Evolutionary conservation across 805 yeast genomes (phyloP).

Genomic region (Cyberlindnera nakhonratchasimensis): DNA sequence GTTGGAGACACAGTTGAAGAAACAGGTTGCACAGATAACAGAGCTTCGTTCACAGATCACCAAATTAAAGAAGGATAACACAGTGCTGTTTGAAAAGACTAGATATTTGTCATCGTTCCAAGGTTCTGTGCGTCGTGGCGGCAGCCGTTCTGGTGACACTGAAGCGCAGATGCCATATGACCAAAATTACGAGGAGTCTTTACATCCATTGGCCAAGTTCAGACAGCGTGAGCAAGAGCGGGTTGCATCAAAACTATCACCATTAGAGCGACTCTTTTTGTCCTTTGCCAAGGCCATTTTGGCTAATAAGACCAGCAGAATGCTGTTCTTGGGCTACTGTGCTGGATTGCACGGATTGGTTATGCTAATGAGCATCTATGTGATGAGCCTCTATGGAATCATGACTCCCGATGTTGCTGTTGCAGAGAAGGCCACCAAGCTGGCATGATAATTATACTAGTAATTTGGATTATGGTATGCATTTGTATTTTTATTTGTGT

Average conservation of each 20-base stretch:
- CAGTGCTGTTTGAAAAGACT: slow-evolving; percentile 74
- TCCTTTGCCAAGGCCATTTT: slow-evolving; percentile 71
- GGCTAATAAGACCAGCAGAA: slow-evolving; percentile 68
- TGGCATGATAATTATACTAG: not conserved
- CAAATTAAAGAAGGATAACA: slow-evolving; percentile 67
- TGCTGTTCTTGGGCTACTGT: slow-evolving; percentile 71
- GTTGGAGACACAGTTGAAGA: slow-evolving; percentile 76
- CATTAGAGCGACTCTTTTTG: slow-evolving; percentile 74
- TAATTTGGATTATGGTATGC: not conserved
- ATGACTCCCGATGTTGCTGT: slow-evolving; percentile 13
- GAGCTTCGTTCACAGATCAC: slow-evolving; percentile 65
- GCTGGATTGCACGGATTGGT: slow-evolving; percentile 70
- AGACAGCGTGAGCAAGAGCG: slow-evolving; percentile 75
- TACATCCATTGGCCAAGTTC: slow-evolving; percentile 83
- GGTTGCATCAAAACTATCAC: slow-evolving; percentile 65
- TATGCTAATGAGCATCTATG: slow-evolving; percentile 56
- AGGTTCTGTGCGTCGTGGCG: slow-evolving; percentile 19
- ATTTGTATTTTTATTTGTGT: not conserved
- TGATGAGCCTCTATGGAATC: slow-evolving; percentile 42
- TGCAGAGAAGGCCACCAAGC: slow-evolving; percentile 3
- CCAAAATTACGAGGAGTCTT: slow-evolving; percentile 64
- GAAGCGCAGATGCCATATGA: slow-evolving; percentile 53
- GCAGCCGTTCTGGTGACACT: slow-evolving; percentile 15
- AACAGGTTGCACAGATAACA: slow-evolving; percentile 46
- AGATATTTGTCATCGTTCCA: slow-evolving; percentile 57